phyloP scores from a whole-genome alignment of 2,329 filamentous ascomycete species.

The Akanthomyces muscarius region DNA sequence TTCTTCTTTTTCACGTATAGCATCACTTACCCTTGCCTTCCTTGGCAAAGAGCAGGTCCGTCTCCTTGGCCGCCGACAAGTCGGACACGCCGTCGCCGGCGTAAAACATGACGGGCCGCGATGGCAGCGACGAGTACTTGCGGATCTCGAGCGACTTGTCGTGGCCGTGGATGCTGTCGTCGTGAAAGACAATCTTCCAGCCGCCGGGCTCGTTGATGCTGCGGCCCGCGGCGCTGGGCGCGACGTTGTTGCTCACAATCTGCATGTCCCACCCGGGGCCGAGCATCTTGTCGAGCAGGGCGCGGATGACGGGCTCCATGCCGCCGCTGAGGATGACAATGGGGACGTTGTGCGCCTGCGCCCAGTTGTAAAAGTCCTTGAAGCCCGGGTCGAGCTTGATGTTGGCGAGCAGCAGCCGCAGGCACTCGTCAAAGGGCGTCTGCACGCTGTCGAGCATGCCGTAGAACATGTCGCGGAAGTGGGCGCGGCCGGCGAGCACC shows the following conservation, averaged over 20 bases:
- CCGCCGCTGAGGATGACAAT: constrained; percentile 89
- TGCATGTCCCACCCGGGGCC: constrained; percentile 77
- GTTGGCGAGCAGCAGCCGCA: constrained; percentile 71
- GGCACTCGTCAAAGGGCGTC: constrained; percentile 76
- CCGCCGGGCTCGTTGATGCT: constrained; percentile 73
- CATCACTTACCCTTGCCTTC: constrained; percentile 67
- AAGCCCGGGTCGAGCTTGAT: constrained; percentile 89
- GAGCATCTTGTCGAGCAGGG: constrained; percentile 73
- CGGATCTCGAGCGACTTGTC: constrained; percentile 92
- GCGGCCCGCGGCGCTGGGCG: constrained; percentile 55
- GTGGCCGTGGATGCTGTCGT: constrained; percentile 88
- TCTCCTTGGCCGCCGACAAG: constrained; percentile 86
- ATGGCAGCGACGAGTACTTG: constrained; percentile 73
- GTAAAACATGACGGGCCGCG: constrained; percentile 84
- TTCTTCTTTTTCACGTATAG: too few relatives aligned
- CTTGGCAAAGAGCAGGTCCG: constrained; percentile 90
- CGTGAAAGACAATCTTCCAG: constrained; percentile 85
- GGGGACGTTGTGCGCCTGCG: constrained; percentile 75
- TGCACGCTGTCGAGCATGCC: constrained; percentile 89
- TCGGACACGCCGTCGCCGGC: constrained; percentile 94
- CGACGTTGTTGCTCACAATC: constrained; percentile 85
- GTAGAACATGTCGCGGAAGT: constrained; percentile 82
- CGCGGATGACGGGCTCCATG: constrained; percentile 88
- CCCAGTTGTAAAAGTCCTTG: constrained; percentile 82
- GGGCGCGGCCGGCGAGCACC: constrained; percentile 65